Conservation (phyloP, 495 filamentous ascomycete species). For the Neurospora sp. region DNA sequence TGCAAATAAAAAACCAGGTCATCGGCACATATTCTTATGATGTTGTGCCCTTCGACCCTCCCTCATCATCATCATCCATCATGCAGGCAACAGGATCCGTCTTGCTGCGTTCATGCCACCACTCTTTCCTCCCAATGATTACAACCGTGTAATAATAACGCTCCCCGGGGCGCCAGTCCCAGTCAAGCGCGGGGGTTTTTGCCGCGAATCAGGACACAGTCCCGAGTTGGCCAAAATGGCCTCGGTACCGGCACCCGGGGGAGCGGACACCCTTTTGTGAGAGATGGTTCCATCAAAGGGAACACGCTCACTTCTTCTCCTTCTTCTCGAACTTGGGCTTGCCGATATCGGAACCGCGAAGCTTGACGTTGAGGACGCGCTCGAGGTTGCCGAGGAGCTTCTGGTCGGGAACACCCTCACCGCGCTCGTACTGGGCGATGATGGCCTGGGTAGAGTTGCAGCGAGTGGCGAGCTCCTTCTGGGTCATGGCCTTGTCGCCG, state of each 20-base stretch:
- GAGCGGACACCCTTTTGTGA: background rate
- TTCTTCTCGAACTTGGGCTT: conserved; percentile 66
- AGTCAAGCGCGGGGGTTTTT: background rate
- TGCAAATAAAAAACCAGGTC: background rate
- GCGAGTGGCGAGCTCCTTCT: conserved; percentile 92
- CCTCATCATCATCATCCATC: background rate
- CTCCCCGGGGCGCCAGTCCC: background rate
- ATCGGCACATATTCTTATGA: background rate
- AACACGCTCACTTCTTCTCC: conserved; percentile 33
- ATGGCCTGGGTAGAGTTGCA: conserved; percentile 76
- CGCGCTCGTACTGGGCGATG: conserved; percentile 79
- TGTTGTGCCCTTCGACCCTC: background rate
- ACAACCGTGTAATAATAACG: background rate
- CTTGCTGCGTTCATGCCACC: background rate
- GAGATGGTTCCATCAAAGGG: background rate
- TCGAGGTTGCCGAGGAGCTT: conserved; percentile 75
- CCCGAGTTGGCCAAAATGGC: background rate
- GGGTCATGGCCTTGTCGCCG: conserved; percentile 65
- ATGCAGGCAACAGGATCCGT: background rate
- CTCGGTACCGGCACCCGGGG: background rate
- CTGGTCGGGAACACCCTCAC: conserved; percentile 71
- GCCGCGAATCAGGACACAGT: background rate
- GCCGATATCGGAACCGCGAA: conserved; percentile 69
- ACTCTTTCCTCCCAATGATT: background rate
- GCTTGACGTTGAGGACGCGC: conserved; percentile 74